Evolutionary conservation across 2,329 filamentous ascomycete genomes (phyloP).

Genomic region (Stemphylium lycopersici): DNA sequence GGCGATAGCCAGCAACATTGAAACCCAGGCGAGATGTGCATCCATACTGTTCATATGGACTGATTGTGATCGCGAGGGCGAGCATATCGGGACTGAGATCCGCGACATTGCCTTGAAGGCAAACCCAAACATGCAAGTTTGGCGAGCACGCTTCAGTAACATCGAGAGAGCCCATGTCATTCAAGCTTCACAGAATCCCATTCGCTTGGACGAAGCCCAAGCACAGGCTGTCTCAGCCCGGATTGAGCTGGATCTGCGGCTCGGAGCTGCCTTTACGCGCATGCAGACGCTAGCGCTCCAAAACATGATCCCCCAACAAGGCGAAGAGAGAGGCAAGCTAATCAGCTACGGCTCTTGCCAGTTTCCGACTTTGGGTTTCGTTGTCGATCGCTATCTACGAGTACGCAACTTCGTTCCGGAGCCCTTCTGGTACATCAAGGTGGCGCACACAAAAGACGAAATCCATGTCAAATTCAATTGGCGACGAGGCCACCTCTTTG

Average conservation of each 20-base stretch:
- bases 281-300: constrained; percentile 83
- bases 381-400: constrained; percentile 93
- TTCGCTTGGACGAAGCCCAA: constrained; percentile 81
- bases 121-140: constrained; percentile 77
- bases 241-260: constrained; percentile 89
- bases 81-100: constrained; percentile 94
- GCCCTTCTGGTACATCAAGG: constrained; percentile 88
- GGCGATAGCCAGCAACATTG: constrained; percentile 84
- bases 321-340: constrained; percentile 65
- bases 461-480: constrained; percentile 85
- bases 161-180: constrained; percentile 92
- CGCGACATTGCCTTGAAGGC: constrained; percentile 76
- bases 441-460: constrained; percentile 76
- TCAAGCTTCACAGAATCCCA: constrained; percentile 76
- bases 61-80: constrained; percentile 96
- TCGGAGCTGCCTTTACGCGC: constrained; percentile 90
- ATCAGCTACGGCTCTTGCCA: constrained; percentile 96
- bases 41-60: constrained; percentile 93
- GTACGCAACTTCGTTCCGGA: constrained; percentile 95
- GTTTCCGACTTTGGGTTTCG: constrained; percentile 94
- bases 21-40: constrained; percentile 74
- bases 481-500: constrained; percentile 83
- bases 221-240: constrained; percentile 86
- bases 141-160: constrained; percentile 91
- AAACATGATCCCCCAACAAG: constrained; percentile 66